Base-by-base conservation (phyloP, 257 asterid species). In the Parsonsia alboflavescens region DNA sequence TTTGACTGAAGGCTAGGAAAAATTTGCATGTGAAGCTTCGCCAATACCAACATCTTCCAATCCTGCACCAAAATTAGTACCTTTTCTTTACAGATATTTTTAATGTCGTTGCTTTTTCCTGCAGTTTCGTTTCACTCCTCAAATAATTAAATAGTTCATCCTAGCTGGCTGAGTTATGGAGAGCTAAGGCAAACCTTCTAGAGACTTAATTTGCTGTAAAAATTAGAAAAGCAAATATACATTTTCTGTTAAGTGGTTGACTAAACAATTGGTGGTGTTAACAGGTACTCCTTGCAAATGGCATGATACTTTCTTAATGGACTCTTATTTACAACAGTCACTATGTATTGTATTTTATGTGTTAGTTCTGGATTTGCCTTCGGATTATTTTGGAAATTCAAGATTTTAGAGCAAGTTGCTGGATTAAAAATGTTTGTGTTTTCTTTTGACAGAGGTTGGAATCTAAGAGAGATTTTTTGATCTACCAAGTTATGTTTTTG, bases 1-100 rank as follows among this genome's bases (percentile, higher is more conserved):
- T 70, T 59, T 46, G 28, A 52, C 39, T 53, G 73, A 70, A 57
- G 73, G 49, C 75, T 72, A 50, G 71, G 28, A 61, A 22, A 65
- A 62, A 11, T 62, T 71, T 42, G 62, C 71, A 56, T 7, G 21
- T 69, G 11, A 26, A 69, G 48, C 4, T 76, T 62, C 46, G 70
- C 63, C 75, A 54, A 49, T 63, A 44, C 67, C 65, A 2, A 39
- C 64, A 13, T 21, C 49, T 63, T 49, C n/a, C 28, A 7, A 21
- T 19, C 21, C 45, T 19, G 46, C 53, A 26, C 33, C 49, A 42
- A 46, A 10, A 69, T 41, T 36, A 4, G 9, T 44, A 28, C 48
- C 42, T 44, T 44, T 46, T 30, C 16, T 65, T 61, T 70, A 58
- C 36, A 72, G 19, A 70, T 53, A 17, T 39, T 19, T 65, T 16